phyloP scores from a whole-genome alignment of 257 asterid species.

The Fraxinus cuspidata region DNA sequence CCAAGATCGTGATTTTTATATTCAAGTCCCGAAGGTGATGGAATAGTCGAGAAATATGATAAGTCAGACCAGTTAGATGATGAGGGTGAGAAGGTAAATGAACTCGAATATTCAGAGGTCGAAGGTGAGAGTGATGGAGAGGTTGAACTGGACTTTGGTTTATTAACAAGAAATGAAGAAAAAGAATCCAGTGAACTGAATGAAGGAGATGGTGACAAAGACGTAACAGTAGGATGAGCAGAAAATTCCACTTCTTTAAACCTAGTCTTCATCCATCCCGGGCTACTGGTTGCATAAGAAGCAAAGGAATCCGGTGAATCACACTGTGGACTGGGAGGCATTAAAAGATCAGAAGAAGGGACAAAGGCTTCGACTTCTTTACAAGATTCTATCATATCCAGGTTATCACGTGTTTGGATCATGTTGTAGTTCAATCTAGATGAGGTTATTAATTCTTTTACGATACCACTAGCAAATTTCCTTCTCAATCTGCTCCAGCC shows the following conservation, averaged over 20 bases:
- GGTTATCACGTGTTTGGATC: slow-evolving; percentile 25
- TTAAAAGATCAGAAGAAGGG: slow-evolving; percentile 38
- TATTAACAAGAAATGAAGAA: slow-evolving; percentile 52
- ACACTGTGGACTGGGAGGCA: slow-evolving; percentile 41
- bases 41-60: slow-evolving; percentile 63
- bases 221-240: slow-evolving; percentile 34
- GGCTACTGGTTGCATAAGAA: slow-evolving; percentile 51
- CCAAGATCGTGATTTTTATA: slow-evolving; percentile 32
- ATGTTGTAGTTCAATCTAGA: slow-evolving; percentile 39
- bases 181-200: slow-evolving; percentile 59
- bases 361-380: slow-evolving; percentile 33
- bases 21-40: slow-evolving; percentile 55
- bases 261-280: slow-evolving; percentile 35
- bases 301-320: slow-evolving; percentile 51
- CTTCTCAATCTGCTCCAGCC: slow-evolving; percentile 76
- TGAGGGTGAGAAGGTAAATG: slow-evolving; percentile 82
- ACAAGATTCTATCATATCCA: slow-evolving; percentile 29
- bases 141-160: slow-evolving; percentile 48
- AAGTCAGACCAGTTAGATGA: slow-evolving; percentile 89
- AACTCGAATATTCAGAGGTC: slow-evolving; percentile 71
- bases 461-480: slow-evolving; percentile 46
- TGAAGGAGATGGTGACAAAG: slow-evolving; percentile 54
- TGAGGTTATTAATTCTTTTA: slow-evolving; percentile 50
- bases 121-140: slow-evolving; percentile 86
- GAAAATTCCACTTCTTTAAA: slow-evolving; percentile 38